Conservation (phyloP, 495 filamentous ascomycete genomes). For the Penicillium subrubescens region DNA sequence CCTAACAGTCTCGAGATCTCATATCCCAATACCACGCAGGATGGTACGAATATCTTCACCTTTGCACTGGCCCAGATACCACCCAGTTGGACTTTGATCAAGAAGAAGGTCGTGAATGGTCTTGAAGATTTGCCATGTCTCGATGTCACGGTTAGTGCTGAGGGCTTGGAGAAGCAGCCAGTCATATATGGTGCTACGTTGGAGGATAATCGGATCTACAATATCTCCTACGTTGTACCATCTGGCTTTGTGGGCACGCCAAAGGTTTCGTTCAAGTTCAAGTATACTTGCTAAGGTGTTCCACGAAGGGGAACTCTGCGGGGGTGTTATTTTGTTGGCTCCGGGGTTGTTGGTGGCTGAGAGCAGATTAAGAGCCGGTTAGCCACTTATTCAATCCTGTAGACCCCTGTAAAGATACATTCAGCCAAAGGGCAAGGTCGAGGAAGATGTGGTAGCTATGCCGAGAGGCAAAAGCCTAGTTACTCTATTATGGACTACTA, state of each 20-base stretch:
- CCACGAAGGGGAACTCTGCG: neutral
- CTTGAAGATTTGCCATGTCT: conserved; percentile 30
- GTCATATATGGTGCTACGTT: conserved; percentile 28
- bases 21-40: conserved; percentile 33
- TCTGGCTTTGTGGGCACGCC: conserved; percentile 25
- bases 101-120: conserved; percentile 23
- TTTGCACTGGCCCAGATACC: conserved; percentile 29
- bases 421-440: neutral
- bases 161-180: conserved; percentile 22
- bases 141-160: conserved; percentile 21
- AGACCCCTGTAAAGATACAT: neutral
- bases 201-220: conserved; percentile 32
- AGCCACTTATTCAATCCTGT: neutral
- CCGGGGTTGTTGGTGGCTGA: neutral
- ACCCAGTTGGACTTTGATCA: conserved; percentile 27
- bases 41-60: conserved; percentile 31
- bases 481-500: neutral
- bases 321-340: neutral
- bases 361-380: neutral
- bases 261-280: conserved; percentile 25
- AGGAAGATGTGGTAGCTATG: neutral
- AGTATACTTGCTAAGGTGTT: conserved; percentile 26
- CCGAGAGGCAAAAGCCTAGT: neutral
- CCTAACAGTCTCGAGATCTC: conserved; percentile 25
- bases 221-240: conserved; percentile 32